A percentile compares a stretch with the other conserved stretches of the same genome.
Conservation (phyloP, 306 rosid species). For the Dryas alaskensis region DNA sequence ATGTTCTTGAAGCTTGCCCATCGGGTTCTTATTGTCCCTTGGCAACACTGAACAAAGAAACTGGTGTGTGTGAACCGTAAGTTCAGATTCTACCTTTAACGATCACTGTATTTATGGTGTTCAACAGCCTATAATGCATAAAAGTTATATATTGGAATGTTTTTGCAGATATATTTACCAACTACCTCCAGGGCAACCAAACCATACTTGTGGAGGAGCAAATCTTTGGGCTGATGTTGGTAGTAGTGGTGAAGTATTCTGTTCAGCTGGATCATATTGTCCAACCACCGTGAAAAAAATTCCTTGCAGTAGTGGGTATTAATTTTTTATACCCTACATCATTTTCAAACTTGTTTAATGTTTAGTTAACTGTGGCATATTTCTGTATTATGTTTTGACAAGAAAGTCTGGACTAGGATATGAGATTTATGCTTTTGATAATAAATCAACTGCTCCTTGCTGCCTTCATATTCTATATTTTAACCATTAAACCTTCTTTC, state of each 20-base stretch:
- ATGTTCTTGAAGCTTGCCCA: slow-evolving; percentile 77
- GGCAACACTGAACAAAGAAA: slow-evolving; percentile 66
- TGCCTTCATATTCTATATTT: slow-evolving; percentile 17
- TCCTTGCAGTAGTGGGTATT: slow-evolving; percentile 80
- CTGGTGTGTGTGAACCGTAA: slow-evolving; percentile 96
- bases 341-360: slow-evolving; percentile 4
- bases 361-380: background rate
- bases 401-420: background rate
- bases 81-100: slow-evolving; percentile 35
- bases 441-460: background rate
- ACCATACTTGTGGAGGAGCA: slow-evolving; percentile 97
- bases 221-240: slow-evolving; percentile 82
- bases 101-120: slow-evolving; percentile 13
- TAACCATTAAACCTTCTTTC: slow-evolving; percentile 9
- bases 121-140: background rate
- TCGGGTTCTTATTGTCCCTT: slow-evolving; percentile 87
- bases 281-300: slow-evolving; percentile 62
- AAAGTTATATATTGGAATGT: slow-evolving; percentile 12
- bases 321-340: slow-evolving; percentile 26
- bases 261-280: slow-evolving; percentile 88
- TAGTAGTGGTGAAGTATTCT: slow-evolving; percentile 70
- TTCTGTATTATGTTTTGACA: background rate
- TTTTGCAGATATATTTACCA: slow-evolving; percentile 80
- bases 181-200: slow-evolving; percentile 69
- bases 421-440: background rate